Base-by-base conservation (phyloP, 1,284 basidiomycete species). In the Cutaneotrichosporon spelunceum region DNA sequence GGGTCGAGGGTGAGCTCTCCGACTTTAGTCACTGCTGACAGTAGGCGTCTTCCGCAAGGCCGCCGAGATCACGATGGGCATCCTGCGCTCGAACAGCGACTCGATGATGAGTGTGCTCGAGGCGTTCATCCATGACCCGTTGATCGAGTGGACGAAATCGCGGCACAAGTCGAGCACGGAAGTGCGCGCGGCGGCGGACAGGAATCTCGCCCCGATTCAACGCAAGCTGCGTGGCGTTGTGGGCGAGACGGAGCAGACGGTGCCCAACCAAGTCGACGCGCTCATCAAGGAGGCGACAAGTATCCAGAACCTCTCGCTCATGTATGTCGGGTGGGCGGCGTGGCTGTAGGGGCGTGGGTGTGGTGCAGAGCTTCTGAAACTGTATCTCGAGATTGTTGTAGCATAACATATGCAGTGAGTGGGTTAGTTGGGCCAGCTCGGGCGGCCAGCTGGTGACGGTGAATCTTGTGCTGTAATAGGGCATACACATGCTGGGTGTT, bases 91-190 rank as follows among this genome's bases (percentile, higher is more conserved):
- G 66, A 95, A 99, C 82, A 90, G 88, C 72, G 94, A 98, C 77
- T 90, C 90, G 57, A 81, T 99, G 64, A 95, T 96, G 88, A 95
- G 88, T 74, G 92, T 99, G 1, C 84, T 99, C 42, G 95, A 99
- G 74, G 91, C 96, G 0, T 99, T 99, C 78, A 87, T 98, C 36
- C 96, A 99, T 71, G 96, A 99, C 77, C 96, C 96, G 1, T 83
- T 99, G 2, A 89, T 95, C 30, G 96, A 99, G 78, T 99, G 93
- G 91, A 89, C 93, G 64, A 88, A 91, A 56, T 85, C 88, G 72
- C 50, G 30, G 8, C 29, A 39, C 52, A 68, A 71, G 13, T 66
- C 66, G 56, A 24, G 11, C 2, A 29, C 45, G 14, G 73, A 78
- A 39, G 71, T 91, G 64, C 82, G 83, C 23, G 80, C 77, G 53